Evolutionary conservation across 805 yeast genomes (phyloP).

Genomic region (Teunomyces pallodes): DNA sequence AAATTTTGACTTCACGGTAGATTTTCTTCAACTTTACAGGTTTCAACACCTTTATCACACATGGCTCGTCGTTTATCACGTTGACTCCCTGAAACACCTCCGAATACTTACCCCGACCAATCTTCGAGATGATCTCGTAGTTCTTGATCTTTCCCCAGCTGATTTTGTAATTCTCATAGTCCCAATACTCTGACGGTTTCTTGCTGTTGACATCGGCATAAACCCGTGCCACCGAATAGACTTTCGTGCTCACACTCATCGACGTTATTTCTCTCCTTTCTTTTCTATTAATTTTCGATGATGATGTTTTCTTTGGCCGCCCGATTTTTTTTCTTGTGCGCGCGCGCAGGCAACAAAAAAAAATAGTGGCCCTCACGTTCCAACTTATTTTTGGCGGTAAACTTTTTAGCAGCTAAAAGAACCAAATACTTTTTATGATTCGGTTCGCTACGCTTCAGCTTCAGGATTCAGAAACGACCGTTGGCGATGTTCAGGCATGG

Average conservation of each 20-base stretch:
- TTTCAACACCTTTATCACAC: constrained; percentile 86
- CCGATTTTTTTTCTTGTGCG: not conserved
- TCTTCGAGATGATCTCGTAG: constrained; percentile 77
- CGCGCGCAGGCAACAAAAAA: not conserved
- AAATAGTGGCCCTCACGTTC: too few relatives aligned
- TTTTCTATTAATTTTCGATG: not conserved
- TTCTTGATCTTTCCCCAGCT: constrained; percentile 43
- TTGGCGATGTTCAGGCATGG: constrained; percentile 25
- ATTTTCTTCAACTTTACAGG: constrained; percentile 93
- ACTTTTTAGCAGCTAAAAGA: not conserved
- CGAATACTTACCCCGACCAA: constrained; percentile 93
- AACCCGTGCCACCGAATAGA: constrained; percentile 46
- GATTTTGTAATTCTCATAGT: constrained; percentile 62
- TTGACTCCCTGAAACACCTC: constrained; percentile 89
- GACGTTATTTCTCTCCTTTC: not conserved
- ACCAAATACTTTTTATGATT: not conserved
- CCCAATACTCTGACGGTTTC: constrained; percentile 78
- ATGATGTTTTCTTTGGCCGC: not conserved
- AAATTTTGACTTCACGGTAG: constrained; percentile 81
- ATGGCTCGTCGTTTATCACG: constrained; percentile 54
- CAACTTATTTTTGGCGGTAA: too few relatives aligned
- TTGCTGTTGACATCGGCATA: constrained; percentile 71
- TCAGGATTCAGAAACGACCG: constrained; percentile 3
- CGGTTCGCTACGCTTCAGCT: not conserved
- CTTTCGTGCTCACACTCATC: constrained; percentile 29